Percentiles rank a stretch among this genome's conserved stretches.
phyloP scores from a whole-genome alignment of 2,329 filamentous ascomycete species.

The Atkinsonella texensis region DNA sequence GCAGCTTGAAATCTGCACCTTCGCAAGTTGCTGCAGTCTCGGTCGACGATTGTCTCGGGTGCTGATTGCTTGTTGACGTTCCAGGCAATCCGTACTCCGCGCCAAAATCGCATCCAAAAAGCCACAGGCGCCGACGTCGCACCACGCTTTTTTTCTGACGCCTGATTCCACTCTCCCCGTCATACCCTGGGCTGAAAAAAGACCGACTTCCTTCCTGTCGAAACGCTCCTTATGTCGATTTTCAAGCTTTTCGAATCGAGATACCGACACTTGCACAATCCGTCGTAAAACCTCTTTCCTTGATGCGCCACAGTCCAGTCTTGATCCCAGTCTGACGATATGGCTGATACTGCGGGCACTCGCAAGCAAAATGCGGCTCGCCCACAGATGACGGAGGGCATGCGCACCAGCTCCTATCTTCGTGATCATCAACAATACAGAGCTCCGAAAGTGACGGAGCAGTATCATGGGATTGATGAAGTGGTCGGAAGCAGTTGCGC shows the following conservation, averaged over 20 bases:
- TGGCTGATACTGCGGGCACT: slow-evolving; percentile 21
- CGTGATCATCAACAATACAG: slow-evolving; percentile 53
- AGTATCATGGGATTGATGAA: slow-evolving; percentile 51
- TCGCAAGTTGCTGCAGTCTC: not conserved
- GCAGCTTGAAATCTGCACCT: not conserved
- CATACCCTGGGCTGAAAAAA: not conserved
- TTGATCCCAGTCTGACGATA: slow-evolving; percentile 10
- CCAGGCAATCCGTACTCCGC: not conserved
- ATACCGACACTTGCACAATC: too few relatives aligned
- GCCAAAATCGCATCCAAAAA: not conserved
- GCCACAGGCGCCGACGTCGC: not conserved
- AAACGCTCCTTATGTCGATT: not conserved
- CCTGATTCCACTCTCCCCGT: not conserved
- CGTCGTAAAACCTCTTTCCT: too few relatives aligned
- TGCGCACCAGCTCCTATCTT: slow-evolving; percentile 49
- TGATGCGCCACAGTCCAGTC: not conserved
- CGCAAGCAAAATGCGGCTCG: slow-evolving; percentile 25
- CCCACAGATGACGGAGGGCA: slow-evolving; percentile 33
- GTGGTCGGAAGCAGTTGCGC: slow-evolving; percentile 45
- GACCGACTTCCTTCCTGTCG: not conserved
- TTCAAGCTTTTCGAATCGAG: too few relatives aligned
- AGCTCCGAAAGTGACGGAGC: slow-evolving; percentile 40
- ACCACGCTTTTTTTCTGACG: not conserved
- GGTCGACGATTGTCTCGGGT: not conserved
- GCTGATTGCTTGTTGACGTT: not conserved